Conservation (phyloP, 371 early-diverging fungal genomes). For the Circinella minor region DNA sequence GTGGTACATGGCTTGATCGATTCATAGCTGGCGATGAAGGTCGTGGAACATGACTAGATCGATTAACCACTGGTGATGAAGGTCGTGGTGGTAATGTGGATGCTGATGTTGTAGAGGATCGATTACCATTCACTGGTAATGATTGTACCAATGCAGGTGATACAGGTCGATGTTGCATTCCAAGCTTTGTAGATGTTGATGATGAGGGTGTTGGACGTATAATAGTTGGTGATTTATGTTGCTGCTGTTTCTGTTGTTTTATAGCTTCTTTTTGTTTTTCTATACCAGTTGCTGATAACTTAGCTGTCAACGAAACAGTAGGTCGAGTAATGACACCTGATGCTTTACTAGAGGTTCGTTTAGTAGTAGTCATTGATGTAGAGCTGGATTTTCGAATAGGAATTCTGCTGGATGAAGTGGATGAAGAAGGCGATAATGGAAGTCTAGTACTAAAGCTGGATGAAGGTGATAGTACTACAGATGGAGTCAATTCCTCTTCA, state of each 20-base stretch:
- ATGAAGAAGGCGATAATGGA: neutral
- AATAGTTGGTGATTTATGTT: neutral
- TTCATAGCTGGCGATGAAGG: neutral
- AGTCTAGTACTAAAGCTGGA: neutral
- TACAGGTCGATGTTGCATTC: neutral
- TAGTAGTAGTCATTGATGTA: neutral
- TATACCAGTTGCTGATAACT: neutral
- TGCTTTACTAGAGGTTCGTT: neutral
- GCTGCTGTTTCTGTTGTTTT: too few relatives aligned
- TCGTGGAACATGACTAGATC: neutral
- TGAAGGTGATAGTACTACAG: neutral
- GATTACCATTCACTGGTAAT: neutral
- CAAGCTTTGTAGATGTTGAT: neutral
- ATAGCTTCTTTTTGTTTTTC: neutral
- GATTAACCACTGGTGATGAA: neutral
- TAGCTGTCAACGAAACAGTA: neutral
- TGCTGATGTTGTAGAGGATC: neutral
- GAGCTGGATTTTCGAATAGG: slow-evolving; percentile 13
- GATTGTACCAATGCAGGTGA: neutral
- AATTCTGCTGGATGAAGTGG: slow-evolving; percentile 12
- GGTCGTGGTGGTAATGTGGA: neutral
- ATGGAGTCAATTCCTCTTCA: neutral
- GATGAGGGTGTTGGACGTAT: neutral
- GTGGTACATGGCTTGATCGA: neutral
- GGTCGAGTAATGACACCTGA: neutral